These are phyloP conservation scores for Trebouxia sp. DNA, from an alignment of 139 green algal species.

Conservation along the genomic window DNA sequence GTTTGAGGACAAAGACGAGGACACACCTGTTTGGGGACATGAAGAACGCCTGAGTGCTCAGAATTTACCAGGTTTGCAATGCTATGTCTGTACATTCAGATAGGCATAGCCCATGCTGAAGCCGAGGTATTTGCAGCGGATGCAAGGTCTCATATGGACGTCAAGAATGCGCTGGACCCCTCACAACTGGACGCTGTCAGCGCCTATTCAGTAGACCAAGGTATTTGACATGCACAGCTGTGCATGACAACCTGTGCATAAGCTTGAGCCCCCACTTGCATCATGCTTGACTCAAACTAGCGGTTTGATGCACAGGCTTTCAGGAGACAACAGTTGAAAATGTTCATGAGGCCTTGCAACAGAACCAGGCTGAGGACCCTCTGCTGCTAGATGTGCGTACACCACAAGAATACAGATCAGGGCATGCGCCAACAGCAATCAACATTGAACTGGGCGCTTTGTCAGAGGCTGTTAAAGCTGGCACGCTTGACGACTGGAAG, in stretches of 20 bases:
- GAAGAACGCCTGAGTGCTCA: constrained; percentile 5
- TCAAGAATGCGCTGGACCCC: constrained; percentile 1
- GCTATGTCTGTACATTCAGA: no score
- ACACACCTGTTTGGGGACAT: constrained; percentile 7
- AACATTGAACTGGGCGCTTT: constrained; percentile 21
- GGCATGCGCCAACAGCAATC: constrained; percentile 9
- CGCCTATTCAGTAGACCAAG: constrained; percentile 20
- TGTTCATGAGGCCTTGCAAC: constrained; percentile 6
- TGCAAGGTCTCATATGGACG: neutral
- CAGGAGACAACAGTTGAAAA: constrained; percentile 12
- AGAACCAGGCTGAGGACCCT: neutral
- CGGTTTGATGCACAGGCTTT: neutral
- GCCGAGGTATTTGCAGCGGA: neutral
- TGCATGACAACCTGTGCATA: neutral
- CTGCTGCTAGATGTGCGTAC: constrained; percentile 18
- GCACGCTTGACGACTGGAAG: constrained; percentile 24
- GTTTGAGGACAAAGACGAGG: constrained; percentile 26
- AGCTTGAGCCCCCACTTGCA: neutral
- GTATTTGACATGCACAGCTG: neutral
- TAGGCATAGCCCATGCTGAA: neutral
- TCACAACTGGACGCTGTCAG: neutral
- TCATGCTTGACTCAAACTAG: no score
- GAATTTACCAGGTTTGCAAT: neutral
- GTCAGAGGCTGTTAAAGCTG: constrained; percentile 15
- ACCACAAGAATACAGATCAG: constrained; percentile 5